Base-by-base conservation (phyloP, 495 filamentous ascomycete species). In the Sordaria brevicollis region DNA sequence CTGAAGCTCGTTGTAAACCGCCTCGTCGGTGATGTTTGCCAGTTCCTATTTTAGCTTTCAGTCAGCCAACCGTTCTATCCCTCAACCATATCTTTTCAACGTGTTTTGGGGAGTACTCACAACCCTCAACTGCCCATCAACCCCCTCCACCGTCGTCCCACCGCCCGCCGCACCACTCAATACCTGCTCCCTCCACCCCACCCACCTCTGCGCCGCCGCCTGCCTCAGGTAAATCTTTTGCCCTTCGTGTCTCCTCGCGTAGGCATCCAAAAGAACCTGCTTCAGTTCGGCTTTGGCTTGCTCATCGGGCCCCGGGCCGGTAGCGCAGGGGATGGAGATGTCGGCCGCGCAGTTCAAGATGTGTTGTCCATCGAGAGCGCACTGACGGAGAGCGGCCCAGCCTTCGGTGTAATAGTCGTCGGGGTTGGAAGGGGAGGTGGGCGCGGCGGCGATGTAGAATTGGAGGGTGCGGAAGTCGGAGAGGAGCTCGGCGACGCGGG, bases 171-270 rank as follows among this genome's bases (percentile, higher is more conserved):
- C 39, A 43, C 91, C 90, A 72, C 88, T 84, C 33, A 94, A 83
- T 57, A 92, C 82, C 38, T 83, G 81, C 21, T 89, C 84, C 41
- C 93, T 86, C 74, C 89, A 86, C 72, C 92, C 89, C 73, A 91
- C 81, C 93, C 93, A 97, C 77, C 92, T 86, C 74, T 88, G 87
- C 21, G 89, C 92, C 15, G 93, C 92, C 5, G 87, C 87, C 43
- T 91, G 90, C 34, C 90, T 89, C 19, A 94, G 86, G 74, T 94
- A 94, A 71, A 93, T 92, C 78, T 90, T 92, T 77, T 95, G 93
- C 38, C 87, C 92, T 79, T 92, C 90, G 83, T 96, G 93, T 66
- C 93, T 87, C 67, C 93, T 88, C 19, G 91, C 85, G 74, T 86
- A 89, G 43, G 91, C 89, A 72, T 97, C 93, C 62, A 91, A 83